These are phyloP conservation scores for Penicillium riverlandense DNA, from an alignment of 495 filamentous ascomycete species.

Conservation along the genomic window DNA sequence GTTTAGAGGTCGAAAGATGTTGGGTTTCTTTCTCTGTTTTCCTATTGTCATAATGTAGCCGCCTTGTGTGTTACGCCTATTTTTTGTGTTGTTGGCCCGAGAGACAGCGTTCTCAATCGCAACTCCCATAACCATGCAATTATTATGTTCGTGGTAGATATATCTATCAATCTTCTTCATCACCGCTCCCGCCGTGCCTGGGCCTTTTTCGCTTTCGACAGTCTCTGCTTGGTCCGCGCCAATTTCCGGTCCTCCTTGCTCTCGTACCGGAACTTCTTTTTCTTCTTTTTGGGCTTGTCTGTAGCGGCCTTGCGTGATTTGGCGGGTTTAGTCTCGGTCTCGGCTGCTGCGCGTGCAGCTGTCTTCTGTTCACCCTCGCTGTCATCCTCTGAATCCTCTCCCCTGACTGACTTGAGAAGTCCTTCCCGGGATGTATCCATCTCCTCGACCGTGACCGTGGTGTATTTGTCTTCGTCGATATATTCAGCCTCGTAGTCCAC, in stretches of 20 bases:
- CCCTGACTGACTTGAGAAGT: constrained; percentile 44
- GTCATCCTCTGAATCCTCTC: constrained; percentile 41
- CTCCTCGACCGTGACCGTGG: constrained; percentile 88
- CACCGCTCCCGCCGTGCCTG: constrained; percentile 32
- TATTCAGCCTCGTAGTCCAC: constrained; percentile 88
- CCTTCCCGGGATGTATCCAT: constrained; percentile 73
- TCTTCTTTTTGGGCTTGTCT: constrained; percentile 62
- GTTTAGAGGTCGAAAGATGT: constrained; percentile 51
- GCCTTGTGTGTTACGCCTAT: constrained; percentile 17
- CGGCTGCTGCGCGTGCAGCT: constrained; percentile 9
- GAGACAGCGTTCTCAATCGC: constrained; percentile 16
- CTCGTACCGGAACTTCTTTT: constrained; percentile 89
- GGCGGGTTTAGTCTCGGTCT: constrained; percentile 22
- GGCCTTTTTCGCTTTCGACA: constrained; percentile 47
- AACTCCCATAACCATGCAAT: constrained; percentile 9
- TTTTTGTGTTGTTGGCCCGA: constrained; percentile 16
- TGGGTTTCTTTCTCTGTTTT: constrained; percentile 22
- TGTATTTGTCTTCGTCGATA: constrained; percentile 91
- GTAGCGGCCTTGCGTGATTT: constrained; percentile 48
- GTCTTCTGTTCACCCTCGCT: constrained; percentile 20
- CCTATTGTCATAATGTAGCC: constrained; percentile 13
- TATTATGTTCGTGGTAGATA: constrained; percentile 2
- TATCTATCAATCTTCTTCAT: not conserved
- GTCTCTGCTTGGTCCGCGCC: constrained; percentile 58
- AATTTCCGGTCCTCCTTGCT: constrained; percentile 71